These are phyloP conservation scores for Collybia sordida DNA, from an alignment of 768 basidiomycete species.

Conservation along the genomic window DNA sequence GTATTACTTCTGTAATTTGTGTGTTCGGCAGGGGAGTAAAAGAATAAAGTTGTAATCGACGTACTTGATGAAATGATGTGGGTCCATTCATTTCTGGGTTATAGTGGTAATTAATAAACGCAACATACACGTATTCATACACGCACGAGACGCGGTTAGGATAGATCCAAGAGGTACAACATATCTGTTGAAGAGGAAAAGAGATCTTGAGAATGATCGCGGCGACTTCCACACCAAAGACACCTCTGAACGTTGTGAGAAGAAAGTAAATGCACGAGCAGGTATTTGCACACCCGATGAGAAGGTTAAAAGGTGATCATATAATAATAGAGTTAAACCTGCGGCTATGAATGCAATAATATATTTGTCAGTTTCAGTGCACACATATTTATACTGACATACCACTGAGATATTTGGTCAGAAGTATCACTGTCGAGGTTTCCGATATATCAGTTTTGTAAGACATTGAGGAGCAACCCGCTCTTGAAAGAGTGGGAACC, in stretches of 20 bases:
- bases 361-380: background rate
- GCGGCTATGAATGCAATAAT: conserved; percentile 17
- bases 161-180: conserved; percentile 22
- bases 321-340: conserved; percentile 28
- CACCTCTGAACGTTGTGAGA: conserved; percentile 18
- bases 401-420: too few species aligned
- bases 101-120: too few species aligned
- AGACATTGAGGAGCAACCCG: too few species aligned
- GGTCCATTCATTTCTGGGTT: background rate
- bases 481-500: too few species aligned
- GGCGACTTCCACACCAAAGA: conserved; percentile 27
- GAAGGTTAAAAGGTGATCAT: conserved; percentile 34
- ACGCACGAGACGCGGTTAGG: conserved; percentile 24
- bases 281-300: conserved; percentile 10
- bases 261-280: background rate
- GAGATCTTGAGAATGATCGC: conserved; percentile 26
- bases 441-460: too few species aligned
- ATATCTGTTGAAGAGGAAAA: conserved; percentile 35
- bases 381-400: too few species aligned
- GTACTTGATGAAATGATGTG: background rate
- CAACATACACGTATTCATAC: background rate
- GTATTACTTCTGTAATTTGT: too few species aligned
- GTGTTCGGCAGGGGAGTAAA: too few species aligned
- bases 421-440: too few species aligned
- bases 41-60: background rate